Conservation (phyloP, 306 rosid genomes). For the Vigna trinervia region DNA sequence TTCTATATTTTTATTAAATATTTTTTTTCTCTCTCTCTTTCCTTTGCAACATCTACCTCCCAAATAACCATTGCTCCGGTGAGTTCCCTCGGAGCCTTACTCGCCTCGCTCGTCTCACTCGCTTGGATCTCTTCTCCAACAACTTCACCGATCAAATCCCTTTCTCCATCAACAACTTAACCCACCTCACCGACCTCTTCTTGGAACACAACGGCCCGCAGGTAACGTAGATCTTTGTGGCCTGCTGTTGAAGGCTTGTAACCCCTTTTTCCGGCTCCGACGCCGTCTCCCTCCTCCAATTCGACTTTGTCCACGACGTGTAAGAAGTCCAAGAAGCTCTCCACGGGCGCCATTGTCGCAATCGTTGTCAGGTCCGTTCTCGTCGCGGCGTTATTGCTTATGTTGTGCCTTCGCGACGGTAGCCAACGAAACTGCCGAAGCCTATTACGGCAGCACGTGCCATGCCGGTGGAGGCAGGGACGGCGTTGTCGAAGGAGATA, state of each 20-base stretch:
- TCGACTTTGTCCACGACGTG: neutral
- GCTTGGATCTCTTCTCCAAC: constrained; percentile 83
- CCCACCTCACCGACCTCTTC: constrained; percentile 69
- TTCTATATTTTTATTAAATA: too few relatives aligned
- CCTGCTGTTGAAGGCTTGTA: constrained; percentile 64
- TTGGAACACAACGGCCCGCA: constrained; percentile 62
- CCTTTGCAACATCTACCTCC: constrained; percentile 77
- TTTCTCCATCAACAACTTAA: constrained; percentile 70
- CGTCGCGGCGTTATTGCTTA: constrained; percentile 47
- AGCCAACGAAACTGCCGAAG: constrained; percentile 55
- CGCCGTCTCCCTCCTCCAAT: constrained; percentile 55
- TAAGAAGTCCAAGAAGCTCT: constrained; percentile 71
- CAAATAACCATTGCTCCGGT: constrained; percentile 63
- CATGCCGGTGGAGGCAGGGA: constrained; percentile 69
- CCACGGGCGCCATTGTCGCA: constrained; percentile 78
- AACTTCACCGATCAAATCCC: constrained; percentile 77
- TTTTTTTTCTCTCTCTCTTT: constrained; percentile 25
- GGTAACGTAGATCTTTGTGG: constrained; percentile 89
- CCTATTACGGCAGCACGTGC: constrained; percentile 55
- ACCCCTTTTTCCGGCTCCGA: constrained; percentile 77
- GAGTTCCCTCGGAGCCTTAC: constrained; percentile 61
- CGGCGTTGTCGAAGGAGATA: constrained; percentile 91
- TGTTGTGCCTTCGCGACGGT: constrained; percentile 56
- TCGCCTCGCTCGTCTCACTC: constrained; percentile 65
- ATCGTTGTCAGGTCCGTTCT: constrained; percentile 62